Percentiles rank a stretch among this genome's conserved stretches.
Evolutionary conservation across 2,329 filamentous ascomycete genomes (phyloP).

Genomic region (Emydomyces testavorans): DNA sequence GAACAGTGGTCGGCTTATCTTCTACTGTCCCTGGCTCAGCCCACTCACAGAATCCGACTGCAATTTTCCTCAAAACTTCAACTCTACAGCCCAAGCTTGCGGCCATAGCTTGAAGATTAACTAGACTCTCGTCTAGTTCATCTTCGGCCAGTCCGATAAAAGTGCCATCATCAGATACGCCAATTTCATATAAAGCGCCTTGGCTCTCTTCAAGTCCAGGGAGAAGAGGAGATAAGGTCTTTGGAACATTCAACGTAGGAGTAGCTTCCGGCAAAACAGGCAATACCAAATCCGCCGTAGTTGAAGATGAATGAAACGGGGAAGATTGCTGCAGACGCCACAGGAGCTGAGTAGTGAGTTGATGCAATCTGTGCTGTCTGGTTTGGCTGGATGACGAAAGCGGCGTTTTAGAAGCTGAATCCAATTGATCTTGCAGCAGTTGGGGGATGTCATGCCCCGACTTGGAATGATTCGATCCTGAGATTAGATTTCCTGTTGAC

Average conservation of each 20-base stretch:
- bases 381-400: slow-evolving; percentile 51
- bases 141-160: slow-evolving; percentile 79
- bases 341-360: slow-evolving; percentile 85
- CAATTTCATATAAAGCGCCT: slow-evolving; percentile 91
- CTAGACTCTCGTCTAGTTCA: slow-evolving; percentile 83
- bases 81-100: slow-evolving; percentile 80
- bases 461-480: slow-evolving; percentile 42
- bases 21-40: slow-evolving; percentile 21
- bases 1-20: slow-evolving; percentile 21
- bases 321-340: slow-evolving; percentile 95
- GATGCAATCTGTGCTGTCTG: slow-evolving; percentile 72
- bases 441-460: slow-evolving; percentile 19
- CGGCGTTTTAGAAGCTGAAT: slow-evolving; percentile 24
- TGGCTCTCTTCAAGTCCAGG: slow-evolving; percentile 83
- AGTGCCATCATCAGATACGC: slow-evolving; percentile 85
- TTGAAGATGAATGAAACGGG: slow-evolving; percentile 66
- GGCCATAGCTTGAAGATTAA: slow-evolving; percentile 79
- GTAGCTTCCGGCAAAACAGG: slow-evolving; percentile 59
- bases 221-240: slow-evolving; percentile 44
- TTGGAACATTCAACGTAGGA: slow-evolving; percentile 46
- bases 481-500: slow-evolving; percentile 50
- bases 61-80: slow-evolving; percentile 67
- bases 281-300: slow-evolving; percentile 60
- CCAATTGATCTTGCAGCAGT: slow-evolving; percentile 18
- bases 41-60: slow-evolving; percentile 70